Evolutionary conservation across 129 eudicot genomes (phyloP), one percentile per base, ranked within the genome.

Genomic region (Helichrysum umbraculigerum): DNA sequence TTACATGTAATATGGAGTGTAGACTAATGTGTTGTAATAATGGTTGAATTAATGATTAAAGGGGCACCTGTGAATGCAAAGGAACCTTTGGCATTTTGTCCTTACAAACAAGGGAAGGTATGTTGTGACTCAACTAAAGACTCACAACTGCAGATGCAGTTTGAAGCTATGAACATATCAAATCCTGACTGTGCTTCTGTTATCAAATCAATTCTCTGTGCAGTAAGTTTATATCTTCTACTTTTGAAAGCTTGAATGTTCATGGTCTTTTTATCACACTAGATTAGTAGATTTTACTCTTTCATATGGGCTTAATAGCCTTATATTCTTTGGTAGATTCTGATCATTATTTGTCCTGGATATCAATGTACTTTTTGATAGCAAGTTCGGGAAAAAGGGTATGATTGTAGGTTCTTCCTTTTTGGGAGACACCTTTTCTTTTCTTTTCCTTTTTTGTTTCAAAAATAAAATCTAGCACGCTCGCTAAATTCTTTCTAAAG

Each of bases 61-160:
- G 69, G 69, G 44, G 69, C 69, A 64, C 69, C 69, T 64, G 69
- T 64, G 69, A 32, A n/a, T 64, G 69, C 39, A 64, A 64, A 64
- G 32, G 69, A 64, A 64, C n/a, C 76, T 70, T 68, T 88, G 72
- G 72, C 78, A 2, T 93, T 93, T 70, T 93, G 98, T 86, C 81
- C 89, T 0, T 93, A 91, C 75, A 82, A 78, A 75, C 52, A 44
- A 34, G 98, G 97, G 60, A 87, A 76, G 28, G 84, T 81, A 33
- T 93, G 98, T 78, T 91, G 98, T 79, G 89, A 86, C 66, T 64
- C 91, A 41, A 69, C 89, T 42, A 79, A 88, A 67, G 98, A 93
- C 76, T 50, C 76, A 41, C 85, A 85, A 52, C 68, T 93, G 77
- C 83, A 84, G 86, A 85, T 62, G 86, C 86, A 85, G 57, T 91